These are phyloP conservation scores for Aethionema arabicum DNA, from an alignment of 345 rosid species.

Conservation along the genomic window DNA sequence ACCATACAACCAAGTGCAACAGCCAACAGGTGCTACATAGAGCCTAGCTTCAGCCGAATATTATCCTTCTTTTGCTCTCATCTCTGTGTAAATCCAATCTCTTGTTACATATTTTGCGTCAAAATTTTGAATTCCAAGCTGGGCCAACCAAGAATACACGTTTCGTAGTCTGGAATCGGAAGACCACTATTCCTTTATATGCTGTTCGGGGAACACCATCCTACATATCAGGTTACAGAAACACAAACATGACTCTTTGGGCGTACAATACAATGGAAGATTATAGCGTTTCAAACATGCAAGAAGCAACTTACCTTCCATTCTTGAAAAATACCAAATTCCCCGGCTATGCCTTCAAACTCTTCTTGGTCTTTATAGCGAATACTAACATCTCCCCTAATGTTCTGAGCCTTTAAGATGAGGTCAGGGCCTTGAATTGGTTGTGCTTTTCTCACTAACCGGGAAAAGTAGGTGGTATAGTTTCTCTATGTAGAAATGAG, in stretches of 20 bases:
- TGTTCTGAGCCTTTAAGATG: conserved; percentile 60
- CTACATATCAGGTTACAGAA: conserved; percentile 35
- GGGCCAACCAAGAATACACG: conserved; percentile 77
- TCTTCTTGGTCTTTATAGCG: conserved; percentile 68
- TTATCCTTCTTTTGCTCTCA: too few species aligned
- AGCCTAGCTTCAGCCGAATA: too few species aligned
- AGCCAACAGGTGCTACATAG: too few species aligned
- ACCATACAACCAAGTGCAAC: too few species aligned
- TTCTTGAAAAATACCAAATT: conserved; percentile 90
- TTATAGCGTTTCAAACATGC: background rate
- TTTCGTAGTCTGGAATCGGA: conserved; percentile 59
- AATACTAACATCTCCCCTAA: conserved; percentile 69
- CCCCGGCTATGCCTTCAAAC: conserved; percentile 70
- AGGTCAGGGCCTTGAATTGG: conserved; percentile 67
- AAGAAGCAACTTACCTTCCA: conserved; percentile 69
- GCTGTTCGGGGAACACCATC: conserved; percentile 97
- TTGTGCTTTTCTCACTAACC: conserved; percentile 64
- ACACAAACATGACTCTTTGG: conserved; percentile 7
- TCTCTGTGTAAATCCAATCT: too few species aligned
- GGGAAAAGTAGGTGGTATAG: conserved; percentile 56
- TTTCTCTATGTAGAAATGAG: conserved; percentile 43
- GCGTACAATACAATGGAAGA: conserved; percentile 17
- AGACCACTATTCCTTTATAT: conserved; percentile 86
- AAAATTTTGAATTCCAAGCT: conserved; percentile 47
- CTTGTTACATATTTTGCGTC: conserved; percentile 30